Evolutionary conservation across 257 asterid species (phyloP).

Genomic region (Lavandula angustifolia): DNA sequence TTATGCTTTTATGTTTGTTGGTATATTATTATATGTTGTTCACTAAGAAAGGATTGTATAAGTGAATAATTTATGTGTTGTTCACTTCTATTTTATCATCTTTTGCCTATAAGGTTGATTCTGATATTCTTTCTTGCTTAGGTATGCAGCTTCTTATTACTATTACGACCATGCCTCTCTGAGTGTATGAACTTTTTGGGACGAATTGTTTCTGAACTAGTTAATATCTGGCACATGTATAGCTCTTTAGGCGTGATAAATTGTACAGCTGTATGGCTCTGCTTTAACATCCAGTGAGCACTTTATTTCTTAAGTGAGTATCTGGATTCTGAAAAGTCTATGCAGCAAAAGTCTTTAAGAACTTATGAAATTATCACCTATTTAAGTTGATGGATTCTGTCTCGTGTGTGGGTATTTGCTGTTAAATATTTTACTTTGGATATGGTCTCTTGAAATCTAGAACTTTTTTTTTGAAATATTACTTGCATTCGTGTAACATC

Average conservation of each 20-base stretch:
- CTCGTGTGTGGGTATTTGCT: constrained; percentile 13
- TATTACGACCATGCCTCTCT: not conserved
- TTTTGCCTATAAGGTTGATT: constrained; percentile 4
- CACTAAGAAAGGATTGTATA: not conserved
- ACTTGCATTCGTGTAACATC: constrained; percentile 19
- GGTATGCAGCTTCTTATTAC: not conserved
- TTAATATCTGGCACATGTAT: constrained; percentile 13
- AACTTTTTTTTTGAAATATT: not conserved
- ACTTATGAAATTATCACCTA: not conserved
- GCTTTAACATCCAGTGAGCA: not conserved
- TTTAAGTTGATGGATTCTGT: constrained; percentile 8
- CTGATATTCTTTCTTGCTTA: not conserved
- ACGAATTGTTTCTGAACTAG: not conserved
- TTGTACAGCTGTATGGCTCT: not conserved
- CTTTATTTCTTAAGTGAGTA: not conserved
- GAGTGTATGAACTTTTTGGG: not conserved
- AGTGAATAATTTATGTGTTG: not conserved
- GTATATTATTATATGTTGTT: not conserved
- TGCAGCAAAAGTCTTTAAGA: not conserved
- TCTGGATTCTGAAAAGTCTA: not conserved
- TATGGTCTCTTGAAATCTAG: constrained; percentile 2
- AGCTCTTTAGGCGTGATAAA: constrained; percentile 1
- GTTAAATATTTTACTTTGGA: constrained; percentile 6
- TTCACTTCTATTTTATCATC: not conserved
- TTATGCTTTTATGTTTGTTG: constrained; percentile 19